These are phyloP conservation scores for Podospora anserina DNA, from an alignment of 495 filamentous ascomycete genomes.

Conservation along the genomic window DNA sequence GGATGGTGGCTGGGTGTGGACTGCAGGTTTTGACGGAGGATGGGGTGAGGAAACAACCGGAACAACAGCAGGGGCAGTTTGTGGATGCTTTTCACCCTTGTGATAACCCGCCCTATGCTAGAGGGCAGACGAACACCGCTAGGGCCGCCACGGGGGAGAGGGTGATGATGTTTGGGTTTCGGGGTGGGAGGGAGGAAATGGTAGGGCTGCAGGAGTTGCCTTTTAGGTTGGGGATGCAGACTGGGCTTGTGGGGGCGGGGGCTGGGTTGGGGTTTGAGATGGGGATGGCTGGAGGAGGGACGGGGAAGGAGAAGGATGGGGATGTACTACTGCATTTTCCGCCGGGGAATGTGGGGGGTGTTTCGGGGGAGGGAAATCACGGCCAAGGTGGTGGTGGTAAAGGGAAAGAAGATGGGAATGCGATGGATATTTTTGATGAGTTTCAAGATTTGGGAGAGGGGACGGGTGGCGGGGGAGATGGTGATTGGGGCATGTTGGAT, in stretches of 20 bases:
- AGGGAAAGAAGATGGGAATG: not conserved
- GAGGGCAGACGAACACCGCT: too few species aligned
- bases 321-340: not conserved
- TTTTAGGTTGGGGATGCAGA: not conserved
- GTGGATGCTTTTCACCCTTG: not conserved
- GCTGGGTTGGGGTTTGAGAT: not conserved
- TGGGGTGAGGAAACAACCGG: too few species aligned
- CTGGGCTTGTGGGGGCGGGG: not conserved
- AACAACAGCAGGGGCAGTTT: not conserved
- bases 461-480: not conserved
- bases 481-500: not conserved
- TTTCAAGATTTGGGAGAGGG: not conserved
- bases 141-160: too few species aligned
- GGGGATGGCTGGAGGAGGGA: too few species aligned
- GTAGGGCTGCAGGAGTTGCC: not conserved
- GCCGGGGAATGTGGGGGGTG: not conserved
- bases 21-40: not conserved
- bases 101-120: not conserved
- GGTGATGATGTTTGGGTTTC: not conserved
- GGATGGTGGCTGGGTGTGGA: not conserved
- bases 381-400: not conserved
- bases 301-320: not conserved
- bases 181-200: not conserved
- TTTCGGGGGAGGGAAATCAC: not conserved
- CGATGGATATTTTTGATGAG: not conserved